Base-by-base conservation (phyloP, 371 early-diverging fungal species). In the Quaeritorhiza haematococci region DNA sequence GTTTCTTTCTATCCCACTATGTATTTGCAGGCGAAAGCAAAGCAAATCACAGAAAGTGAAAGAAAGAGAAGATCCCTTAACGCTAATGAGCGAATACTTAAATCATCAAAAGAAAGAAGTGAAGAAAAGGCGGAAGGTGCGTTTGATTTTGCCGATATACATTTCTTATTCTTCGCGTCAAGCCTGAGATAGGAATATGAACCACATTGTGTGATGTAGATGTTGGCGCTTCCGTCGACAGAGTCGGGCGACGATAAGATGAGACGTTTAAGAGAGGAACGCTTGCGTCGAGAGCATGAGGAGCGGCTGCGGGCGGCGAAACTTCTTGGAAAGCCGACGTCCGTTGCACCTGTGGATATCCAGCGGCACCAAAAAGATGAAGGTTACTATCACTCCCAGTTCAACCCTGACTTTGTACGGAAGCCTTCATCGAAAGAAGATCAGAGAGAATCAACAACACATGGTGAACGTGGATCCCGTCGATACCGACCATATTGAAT, bases 201-300 rank as follows among this genome's bases (percentile, higher is more conserved):
- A n/a, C n/a, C n/a, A n/a, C n/a, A n/a, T n/a, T n/a, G n/a, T n/a
- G n/a, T n/a, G n/a, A n/a, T n/a, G n/a, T n/a, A n/a, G n/a, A n/a
- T n/a, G n/a, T n/a, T n/a, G n/a, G n/a, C n/a, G n/a, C n/a, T n/a
- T n/a, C n/a, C 50, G 19, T 32, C 59, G 34, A 6, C 52, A 3
- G 51, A 33, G 19, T 30, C 33, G 17, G 21, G 27, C 10, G 27
- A 50, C 32, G 44, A 35, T 17, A 19, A 59, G 7, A 62, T 69
- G 23, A 66, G 65, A 27, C 46, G 59, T 42, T 61, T 69, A 28
- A 56, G 71, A 7, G 55, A 61, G 29, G 66, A 63, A 51, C 54
- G 71, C 13, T 33, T 70, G 26, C 41, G 17, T 1, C 57, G 71
- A 19, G 71, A 70, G 49, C n/a, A n/a, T 17, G 42, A 15, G n/a